phyloP scores from a whole-genome alignment of 805 yeast genomes.

The Ogataea ganodermae region DNA sequence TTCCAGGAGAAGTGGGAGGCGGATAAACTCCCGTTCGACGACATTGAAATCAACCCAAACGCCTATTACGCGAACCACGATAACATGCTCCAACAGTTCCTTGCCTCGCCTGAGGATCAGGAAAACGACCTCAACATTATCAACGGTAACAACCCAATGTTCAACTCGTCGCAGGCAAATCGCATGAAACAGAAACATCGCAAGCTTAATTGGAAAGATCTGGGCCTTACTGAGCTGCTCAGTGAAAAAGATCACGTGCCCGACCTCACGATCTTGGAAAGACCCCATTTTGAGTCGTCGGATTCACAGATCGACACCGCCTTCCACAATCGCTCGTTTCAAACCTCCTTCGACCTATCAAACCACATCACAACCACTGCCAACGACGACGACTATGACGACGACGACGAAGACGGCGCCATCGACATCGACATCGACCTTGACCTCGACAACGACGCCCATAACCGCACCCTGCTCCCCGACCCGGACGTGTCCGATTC shows the following conservation, averaged over 20 bases:
- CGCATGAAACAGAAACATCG: slow-evolving; percentile 29
- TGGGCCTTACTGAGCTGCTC: slow-evolving; percentile 28
- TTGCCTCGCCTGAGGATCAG: slow-evolving; percentile 29
- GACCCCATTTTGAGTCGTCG: slow-evolving; percentile 19
- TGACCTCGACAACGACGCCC: not conserved
- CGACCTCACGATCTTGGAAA: slow-evolving; percentile 29
- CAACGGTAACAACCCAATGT: slow-evolving; percentile 29
- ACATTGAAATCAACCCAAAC: slow-evolving; percentile 31
- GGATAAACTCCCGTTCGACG: slow-evolving; percentile 35
- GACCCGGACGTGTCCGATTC: slow-evolving; percentile 11
- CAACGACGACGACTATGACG: slow-evolving; percentile 9
- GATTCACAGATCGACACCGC: not conserved
- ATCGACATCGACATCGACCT: not conserved
- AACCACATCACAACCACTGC: slow-evolving; percentile 6
- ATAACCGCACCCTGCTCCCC: not conserved
- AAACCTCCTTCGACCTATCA: slow-evolving; percentile 5
- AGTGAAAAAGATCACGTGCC: slow-evolving; percentile 18
- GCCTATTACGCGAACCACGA: slow-evolving; percentile 18
- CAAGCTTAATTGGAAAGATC: slow-evolving; percentile 35
- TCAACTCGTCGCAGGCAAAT: slow-evolving; percentile 31
- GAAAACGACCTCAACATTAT: slow-evolving; percentile 29
- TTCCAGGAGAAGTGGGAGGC: slow-evolving; percentile 36
- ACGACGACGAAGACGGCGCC: slow-evolving; percentile 1
- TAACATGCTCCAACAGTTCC: slow-evolving; percentile 32
- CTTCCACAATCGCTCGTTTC: not conserved